phyloP scores from a whole-genome alignment of 2,329 filamentous ascomycete species.

The Talaromyces marneffei region DNA sequence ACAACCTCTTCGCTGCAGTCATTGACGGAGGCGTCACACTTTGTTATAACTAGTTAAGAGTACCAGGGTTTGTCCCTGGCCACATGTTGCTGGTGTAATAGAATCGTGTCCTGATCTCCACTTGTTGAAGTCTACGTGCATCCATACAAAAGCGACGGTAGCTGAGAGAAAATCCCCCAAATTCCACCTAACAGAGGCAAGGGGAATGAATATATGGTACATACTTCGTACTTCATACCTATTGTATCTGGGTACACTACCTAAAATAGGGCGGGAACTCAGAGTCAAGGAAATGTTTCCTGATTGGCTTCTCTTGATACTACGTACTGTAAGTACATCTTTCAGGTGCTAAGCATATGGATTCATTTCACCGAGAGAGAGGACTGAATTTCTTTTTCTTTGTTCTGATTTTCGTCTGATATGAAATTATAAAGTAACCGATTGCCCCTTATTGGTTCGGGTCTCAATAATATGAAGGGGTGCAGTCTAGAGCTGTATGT shows the following conservation, averaged over 20 bases:
- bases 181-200: neutral
- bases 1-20: neutral
- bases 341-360: neutral
- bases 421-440: neutral
- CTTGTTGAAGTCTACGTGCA: no score
- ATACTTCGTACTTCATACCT: no score
- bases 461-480: neutral
- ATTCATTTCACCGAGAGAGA: neutral
- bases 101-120: no score
- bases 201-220: no score
- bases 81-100: neutral
- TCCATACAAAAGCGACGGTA: no score
- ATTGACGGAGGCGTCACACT: neutral
- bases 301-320: neutral
- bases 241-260: neutral
- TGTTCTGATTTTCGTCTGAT: neutral
- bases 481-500: neutral
- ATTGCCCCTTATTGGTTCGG: neutral
- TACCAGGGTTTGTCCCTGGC: neutral
- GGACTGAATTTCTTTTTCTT: neutral
- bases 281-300: neutral
- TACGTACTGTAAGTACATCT: no score
- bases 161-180: neutral
- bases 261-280: neutral
- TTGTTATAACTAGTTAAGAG: neutral